These are phyloP conservation scores for Lipomyces chichibuensis DNA, from an alignment of 805 yeast genomes.

Conservation along the genomic window DNA sequence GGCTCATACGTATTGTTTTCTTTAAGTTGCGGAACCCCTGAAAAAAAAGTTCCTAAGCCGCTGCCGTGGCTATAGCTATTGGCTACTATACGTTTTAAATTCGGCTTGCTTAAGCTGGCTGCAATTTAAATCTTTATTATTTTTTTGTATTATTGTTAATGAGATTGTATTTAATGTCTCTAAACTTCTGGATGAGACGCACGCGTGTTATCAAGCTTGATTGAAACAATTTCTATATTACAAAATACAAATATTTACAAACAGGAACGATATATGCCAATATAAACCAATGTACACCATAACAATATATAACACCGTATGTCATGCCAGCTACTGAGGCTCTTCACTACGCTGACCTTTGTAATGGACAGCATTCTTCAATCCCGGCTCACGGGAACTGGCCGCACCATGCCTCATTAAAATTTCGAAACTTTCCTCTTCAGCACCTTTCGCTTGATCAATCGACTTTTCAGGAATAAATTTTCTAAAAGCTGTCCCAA, in stretches of 20 bases:
- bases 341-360: background rate
- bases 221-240: background rate
- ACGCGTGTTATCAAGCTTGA: no score
- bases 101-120: no score
- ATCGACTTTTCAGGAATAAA: slow-evolving; percentile 2
- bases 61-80: no score
- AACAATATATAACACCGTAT: background rate
- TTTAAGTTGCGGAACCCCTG: no score
- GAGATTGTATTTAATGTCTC: no score
- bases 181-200: no score
- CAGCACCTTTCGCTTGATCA: background rate
- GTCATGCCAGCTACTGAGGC: background rate
- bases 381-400: background rate
- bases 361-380: background rate
- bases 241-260: background rate
- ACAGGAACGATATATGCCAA: background rate
- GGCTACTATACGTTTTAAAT: no score
- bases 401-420: slow-evolving; percentile 21
- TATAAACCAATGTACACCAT: background rate
- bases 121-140: no score
- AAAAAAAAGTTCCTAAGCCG: no score
- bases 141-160: no score
- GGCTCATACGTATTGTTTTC: no score
- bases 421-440: slow-evolving; percentile 12
- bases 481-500: slow-evolving; percentile 21